Percentiles rank a stretch among this genome's conserved stretches.
Evolutionary conservation across 176 grass and related monocot species (phyloP).

Genomic region (Musa schizocarpa): DNA sequence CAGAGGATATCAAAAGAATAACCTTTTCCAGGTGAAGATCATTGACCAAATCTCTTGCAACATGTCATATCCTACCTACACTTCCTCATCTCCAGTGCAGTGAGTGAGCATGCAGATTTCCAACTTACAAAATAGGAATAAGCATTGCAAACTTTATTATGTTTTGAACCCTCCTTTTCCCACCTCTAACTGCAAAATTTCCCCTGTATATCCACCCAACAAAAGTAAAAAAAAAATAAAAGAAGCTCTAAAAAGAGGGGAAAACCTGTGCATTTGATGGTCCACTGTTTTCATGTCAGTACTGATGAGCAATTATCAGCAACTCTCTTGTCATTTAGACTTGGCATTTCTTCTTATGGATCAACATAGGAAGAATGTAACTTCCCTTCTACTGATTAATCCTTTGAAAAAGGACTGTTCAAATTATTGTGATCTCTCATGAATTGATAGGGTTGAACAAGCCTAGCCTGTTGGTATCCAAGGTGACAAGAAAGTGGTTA

Average conservation of each 20-base stretch:
- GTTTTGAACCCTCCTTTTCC: constrained; percentile 1
- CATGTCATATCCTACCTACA: background rate
- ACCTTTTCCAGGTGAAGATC: background rate
- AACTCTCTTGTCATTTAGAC: background rate
- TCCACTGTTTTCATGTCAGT: background rate
- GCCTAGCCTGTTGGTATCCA: background rate
- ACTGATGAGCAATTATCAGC: background rate
- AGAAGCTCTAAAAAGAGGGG: background rate
- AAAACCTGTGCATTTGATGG: background rate
- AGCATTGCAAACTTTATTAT: constrained; percentile 3
- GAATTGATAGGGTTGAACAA: background rate
- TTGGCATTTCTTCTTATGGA: background rate
- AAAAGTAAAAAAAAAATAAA: background rate
- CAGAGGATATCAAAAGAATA: constrained; percentile 6
- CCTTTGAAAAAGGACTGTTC: no score
- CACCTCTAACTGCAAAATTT: constrained; percentile 3
- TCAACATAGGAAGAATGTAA: background rate
- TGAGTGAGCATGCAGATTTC: constrained; percentile 1
- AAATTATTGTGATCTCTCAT: no score
- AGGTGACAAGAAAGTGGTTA: background rate
- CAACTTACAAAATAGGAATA: constrained; percentile 1
- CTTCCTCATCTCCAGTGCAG: background rate
- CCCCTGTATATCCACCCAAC: background rate
- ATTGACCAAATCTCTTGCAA: background rate
- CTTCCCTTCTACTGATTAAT: no score